phyloP scores from a whole-genome alignment of 306 rosid species.

The Alnus rubra region DNA sequence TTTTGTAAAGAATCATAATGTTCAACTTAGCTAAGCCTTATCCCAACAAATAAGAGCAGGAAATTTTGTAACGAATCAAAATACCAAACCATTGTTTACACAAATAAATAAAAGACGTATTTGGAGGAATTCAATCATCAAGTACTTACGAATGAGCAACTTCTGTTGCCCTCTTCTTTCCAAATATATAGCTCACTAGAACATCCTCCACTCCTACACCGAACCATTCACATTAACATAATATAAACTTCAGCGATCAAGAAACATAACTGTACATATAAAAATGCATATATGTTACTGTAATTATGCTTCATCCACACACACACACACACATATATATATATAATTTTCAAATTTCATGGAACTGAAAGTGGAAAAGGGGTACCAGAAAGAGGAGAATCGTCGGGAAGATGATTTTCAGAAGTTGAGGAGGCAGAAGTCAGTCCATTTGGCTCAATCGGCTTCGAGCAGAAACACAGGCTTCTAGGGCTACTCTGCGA shows the following conservation, averaged over 20 bases:
- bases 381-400: slow-evolving; percentile 53
- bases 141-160: slow-evolving; percentile 78
- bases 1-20: not conserved
- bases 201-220: slow-evolving; percentile 65
- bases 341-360: not conserved
- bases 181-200: slow-evolving; percentile 58
- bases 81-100: not conserved
- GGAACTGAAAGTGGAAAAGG: not conserved
- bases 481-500: slow-evolving; percentile 16
- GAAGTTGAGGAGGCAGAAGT: slow-evolving; percentile 27
- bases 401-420: slow-evolving; percentile 17
- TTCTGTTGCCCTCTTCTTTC: slow-evolving; percentile 84
- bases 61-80: not conserved
- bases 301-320: not conserved
- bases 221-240: slow-evolving; percentile 1
- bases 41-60: not conserved
- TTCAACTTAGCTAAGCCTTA: not conserved
- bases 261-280: not conserved
- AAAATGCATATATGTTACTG: not conserved
- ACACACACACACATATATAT: not conserved
- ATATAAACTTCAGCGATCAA: not conserved
- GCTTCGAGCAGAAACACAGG: slow-evolving; percentile 18
- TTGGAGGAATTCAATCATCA: not conserved
- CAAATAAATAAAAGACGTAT: not conserved
- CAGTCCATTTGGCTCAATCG: slow-evolving; percentile 27